These are phyloP conservation scores for Hawksworthiomyces lignivorus DNA, from an alignment of 2,329 filamentous ascomycete species.

Conservation along the genomic window DNA sequence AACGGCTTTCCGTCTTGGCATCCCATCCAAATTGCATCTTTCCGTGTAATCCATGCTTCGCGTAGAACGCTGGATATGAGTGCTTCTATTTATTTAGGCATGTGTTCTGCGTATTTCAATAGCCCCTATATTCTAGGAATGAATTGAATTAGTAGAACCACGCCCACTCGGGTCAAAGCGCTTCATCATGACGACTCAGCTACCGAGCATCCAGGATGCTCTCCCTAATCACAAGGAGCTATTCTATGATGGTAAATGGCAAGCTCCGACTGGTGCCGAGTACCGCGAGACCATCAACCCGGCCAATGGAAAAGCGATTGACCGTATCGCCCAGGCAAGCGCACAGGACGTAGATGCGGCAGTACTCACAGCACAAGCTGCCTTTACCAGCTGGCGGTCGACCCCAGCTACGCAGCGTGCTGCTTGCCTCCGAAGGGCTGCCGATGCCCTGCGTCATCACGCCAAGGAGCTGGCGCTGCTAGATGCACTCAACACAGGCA, in stretches of 20 bases:
- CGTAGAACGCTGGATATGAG: no score
- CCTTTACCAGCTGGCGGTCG: slow-evolving; percentile 7
- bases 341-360: slow-evolving; percentile 12
- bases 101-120: no score
- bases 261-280: neutral
- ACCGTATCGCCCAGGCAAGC: slow-evolving; percentile 5
- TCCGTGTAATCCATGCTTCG: no score
- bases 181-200: neutral
- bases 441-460: slow-evolving; percentile 13
- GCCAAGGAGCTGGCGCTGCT: slow-evolving; percentile 18
- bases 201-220: slow-evolving; percentile 6
- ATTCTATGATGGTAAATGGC: slow-evolving; percentile 7
- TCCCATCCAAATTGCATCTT: no score
- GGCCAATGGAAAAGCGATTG: slow-evolving; percentile 1
- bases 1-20: no score
- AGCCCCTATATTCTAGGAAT: no score
- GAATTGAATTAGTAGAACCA: no score
- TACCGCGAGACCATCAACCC: slow-evolving; percentile 7
- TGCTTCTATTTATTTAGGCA: no score
- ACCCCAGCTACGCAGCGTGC: slow-evolving; percentile 3
- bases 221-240: slow-evolving; percentile 6
- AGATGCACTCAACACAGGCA: slow-evolving; percentile 11
- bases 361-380: slow-evolving; percentile 7
- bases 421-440: slow-evolving; percentile 9
- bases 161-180: no score